phyloP scores from a whole-genome alignment of 192 early-diverging fungal species.

The Podila minutissima region DNA sequence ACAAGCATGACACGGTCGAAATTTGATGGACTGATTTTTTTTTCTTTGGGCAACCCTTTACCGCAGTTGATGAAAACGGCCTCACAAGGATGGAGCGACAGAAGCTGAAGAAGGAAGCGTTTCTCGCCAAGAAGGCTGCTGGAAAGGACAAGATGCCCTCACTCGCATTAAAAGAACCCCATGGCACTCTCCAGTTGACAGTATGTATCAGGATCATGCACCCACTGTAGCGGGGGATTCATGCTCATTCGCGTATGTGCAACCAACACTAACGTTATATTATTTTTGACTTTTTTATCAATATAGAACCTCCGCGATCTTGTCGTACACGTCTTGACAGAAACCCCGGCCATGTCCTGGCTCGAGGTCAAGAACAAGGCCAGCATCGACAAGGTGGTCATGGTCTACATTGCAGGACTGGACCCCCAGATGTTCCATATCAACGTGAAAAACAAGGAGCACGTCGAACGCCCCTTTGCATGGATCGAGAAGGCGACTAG shows the following conservation, averaged over 20 bases:
- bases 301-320: constrained; percentile 56
- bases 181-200: constrained; percentile 17
- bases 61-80: constrained; percentile 19
- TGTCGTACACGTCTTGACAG: constrained; percentile 54
- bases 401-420: constrained; percentile 54
- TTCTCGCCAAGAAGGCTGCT: constrained; percentile 19
- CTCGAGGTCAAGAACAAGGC: constrained; percentile 45
- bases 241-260: neutral
- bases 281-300: neutral
- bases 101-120: constrained; percentile 24
- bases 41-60: neutral
- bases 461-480: constrained; percentile 7
- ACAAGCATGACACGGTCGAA: neutral
- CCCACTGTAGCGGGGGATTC: neutral
- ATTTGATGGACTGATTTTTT: neutral
- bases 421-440: constrained; percentile 54
- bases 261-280: neutral
- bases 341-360: constrained; percentile 47
- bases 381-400: constrained; percentile 45
- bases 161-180: constrained; percentile 16
- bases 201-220: neutral
- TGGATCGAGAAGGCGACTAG: constrained; percentile 12
- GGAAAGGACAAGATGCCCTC: constrained; percentile 31
- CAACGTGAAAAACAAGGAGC: constrained; percentile 25
- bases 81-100: constrained; percentile 38